Base-by-base conservation (phyloP, 257 asterid species). In the Linaria vulgaris region DNA sequence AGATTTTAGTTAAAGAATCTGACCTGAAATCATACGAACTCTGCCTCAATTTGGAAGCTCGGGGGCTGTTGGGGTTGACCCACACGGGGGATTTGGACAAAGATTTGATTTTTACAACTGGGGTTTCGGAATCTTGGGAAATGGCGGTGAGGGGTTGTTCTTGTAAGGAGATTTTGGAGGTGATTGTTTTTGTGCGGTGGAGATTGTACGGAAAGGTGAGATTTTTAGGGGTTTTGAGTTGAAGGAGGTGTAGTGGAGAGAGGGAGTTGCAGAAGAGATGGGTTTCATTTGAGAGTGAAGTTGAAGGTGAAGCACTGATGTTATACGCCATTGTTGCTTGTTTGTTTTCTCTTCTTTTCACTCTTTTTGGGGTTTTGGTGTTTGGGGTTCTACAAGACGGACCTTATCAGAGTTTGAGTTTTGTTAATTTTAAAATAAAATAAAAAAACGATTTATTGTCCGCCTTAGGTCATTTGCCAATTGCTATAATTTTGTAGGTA, bases 51-150 rank as follows among this genome's bases (percentile, higher is more conserved):
- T 81, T 74, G 1, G 84, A 62, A 44, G 96, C 95, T 38, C 74
- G 66, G 57, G 90, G 76, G 78, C 87, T 87, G 39, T 74, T 85
- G 54, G 97, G 99, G 54, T 94, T 90, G 68, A 94, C 83, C 99
- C 97, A 94, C 20, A 86, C 55, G 71, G 64, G 44, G 52, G 82
- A 63, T 51, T 85, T 88, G 13, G 94, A 51, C 1, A 77, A 72
- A 55, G 88, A 49, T 0, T 3, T 16, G 13, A 71, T 1, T 30
- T 73, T 76, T 17, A 37, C 80, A 59, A 50, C 72, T 21, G 83
- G 70, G 73, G 15, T 20, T 53, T 72, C 64, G 9, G 82, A 69
- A 56, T 47, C 72, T 60, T 59, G 53, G 9, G 74, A 24, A 44
- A 38, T 63, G 19, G 74, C 53, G 53, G 63, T 22, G 52, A 62